These are phyloP conservation scores for Alternaria brassicae DNA, from an alignment of 2,329 filamentous ascomycete species.

Conservation along the genomic window DNA sequence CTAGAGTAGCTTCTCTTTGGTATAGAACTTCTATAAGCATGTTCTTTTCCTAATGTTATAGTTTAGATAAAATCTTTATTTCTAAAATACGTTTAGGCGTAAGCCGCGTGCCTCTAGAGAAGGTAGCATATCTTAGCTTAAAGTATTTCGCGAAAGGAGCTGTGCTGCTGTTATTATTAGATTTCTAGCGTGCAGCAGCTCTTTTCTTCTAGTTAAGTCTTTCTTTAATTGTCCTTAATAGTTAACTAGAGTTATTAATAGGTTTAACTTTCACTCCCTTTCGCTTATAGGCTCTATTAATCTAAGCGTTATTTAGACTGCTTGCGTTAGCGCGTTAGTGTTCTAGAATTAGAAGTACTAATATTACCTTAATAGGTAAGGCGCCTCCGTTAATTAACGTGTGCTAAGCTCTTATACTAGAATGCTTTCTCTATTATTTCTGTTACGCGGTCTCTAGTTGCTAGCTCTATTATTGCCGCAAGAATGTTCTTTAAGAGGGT, in stretches of 20 bases:
- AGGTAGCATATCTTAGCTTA: neutral
- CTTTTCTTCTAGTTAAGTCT: neutral
- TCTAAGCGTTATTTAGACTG: neutral
- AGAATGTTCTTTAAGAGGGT: neutral
- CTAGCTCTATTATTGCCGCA: neutral
- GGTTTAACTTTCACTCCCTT: neutral
- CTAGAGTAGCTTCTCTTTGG: neutral
- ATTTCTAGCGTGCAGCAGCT: neutral
- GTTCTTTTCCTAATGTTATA: too few species aligned
- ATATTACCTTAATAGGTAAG: neutral
- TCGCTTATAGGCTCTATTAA: neutral
- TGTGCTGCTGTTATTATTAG: neutral
- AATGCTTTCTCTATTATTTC: neutral
- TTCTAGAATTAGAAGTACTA: neutral
- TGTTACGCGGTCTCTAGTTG: too few species aligned
- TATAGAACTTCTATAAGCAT: neutral
- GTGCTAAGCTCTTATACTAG: too few species aligned
- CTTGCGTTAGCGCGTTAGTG: too few species aligned
- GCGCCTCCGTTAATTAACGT: neutral
- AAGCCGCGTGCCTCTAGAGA: neutral
- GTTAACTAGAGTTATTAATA: neutral
- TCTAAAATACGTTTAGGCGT: neutral
- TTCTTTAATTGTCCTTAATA: neutral
- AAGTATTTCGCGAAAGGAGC: neutral
- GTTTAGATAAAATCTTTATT: neutral